Evolutionary conservation across 371 early-diverging fungal genomes (phyloP).

Genomic region (Mortierella sp.): DNA sequence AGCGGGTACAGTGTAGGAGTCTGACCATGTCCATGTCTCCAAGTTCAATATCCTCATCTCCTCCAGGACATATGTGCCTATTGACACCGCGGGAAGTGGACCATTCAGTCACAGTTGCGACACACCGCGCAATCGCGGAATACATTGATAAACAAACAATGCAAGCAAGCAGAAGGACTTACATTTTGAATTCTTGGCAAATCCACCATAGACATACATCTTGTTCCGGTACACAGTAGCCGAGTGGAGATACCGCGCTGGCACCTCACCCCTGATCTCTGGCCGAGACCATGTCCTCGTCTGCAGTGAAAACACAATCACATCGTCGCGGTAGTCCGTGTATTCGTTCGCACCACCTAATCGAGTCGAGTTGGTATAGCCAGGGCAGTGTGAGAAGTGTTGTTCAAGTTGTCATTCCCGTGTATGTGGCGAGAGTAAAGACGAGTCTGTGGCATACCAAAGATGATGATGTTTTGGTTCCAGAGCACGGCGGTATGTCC

Average conservation of each 20-base stretch:
- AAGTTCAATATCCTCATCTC: conserved; percentile 71
- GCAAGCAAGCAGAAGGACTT: conserved; percentile 21
- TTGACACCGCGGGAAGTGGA: neutral
- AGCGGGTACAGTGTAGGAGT: conserved; percentile 66
- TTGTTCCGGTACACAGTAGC: conserved; percentile 74
- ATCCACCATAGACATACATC: conserved; percentile 77
- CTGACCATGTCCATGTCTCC: conserved; percentile 69
- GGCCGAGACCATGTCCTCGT: conserved; percentile 75
- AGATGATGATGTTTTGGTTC: conserved; percentile 67
- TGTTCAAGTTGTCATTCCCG: neutral
- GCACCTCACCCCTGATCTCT: conserved; percentile 65
- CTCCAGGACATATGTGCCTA: conserved; percentile 72
- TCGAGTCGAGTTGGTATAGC: neutral
- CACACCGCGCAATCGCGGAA: neutral
- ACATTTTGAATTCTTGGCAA: conserved; percentile 73
- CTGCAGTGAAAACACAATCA: conserved; percentile 71
- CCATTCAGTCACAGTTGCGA: neutral
- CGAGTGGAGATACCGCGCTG: conserved; percentile 72
- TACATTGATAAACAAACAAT: neutral
- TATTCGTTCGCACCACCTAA: conserved; percentile 73
- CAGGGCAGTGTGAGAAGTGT: neutral
- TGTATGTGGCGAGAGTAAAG: neutral
- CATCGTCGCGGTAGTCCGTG: conserved; percentile 72
- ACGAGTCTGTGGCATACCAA: conserved; percentile 58
- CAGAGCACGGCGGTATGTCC: conserved; percentile 71